Evolutionary conservation across 2,329 filamentous ascomycete genomes (phyloP).

Genomic region (Fusarium lyarnte): DNA sequence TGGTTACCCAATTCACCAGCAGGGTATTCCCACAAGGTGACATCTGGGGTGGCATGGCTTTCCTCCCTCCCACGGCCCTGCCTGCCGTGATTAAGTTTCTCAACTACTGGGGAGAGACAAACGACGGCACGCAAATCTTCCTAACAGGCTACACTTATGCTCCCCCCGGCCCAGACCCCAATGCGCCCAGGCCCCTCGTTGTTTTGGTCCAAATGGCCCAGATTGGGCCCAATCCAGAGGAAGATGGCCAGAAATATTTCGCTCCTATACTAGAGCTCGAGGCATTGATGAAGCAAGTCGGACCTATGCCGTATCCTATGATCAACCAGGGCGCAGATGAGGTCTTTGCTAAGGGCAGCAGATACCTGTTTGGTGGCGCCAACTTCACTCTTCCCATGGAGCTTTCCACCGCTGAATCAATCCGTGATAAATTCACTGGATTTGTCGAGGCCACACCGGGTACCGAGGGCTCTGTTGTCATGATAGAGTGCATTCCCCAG

Average conservation of each 20-base stretch:
- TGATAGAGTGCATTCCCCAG: constrained; percentile 36
- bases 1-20: constrained; percentile 53
- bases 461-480: constrained; percentile 19
- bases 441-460: constrained; percentile 28
- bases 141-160: constrained; percentile 26
- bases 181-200: constrained; percentile 28
- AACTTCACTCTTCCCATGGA: constrained; percentile 54
- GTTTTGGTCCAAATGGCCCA: constrained; percentile 32
- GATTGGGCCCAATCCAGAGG: constrained; percentile 29
- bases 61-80: constrained; percentile 42
- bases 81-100: constrained; percentile 44
- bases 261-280: constrained; percentile 50
- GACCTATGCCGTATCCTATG: constrained; percentile 53
- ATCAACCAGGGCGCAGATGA: constrained; percentile 53
- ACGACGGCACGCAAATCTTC: constrained; percentile 37
- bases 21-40: constrained; percentile 45
- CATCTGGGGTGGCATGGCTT: constrained; percentile 45
- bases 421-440: constrained; percentile 24
- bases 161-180: constrained; percentile 33
- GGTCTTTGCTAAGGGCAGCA: constrained; percentile 49
- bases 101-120: constrained; percentile 42
- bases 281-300: constrained; percentile 49
- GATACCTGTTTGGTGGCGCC: constrained; percentile 54
- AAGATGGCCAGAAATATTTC: constrained; percentile 44
- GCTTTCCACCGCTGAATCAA: constrained; percentile 34